A percentile compares a stretch with the other conserved stretches of the same genome.
Conservation (phyloP, 1,284 basidiomycete genomes). For the Boletus chippewaensis region DNA sequence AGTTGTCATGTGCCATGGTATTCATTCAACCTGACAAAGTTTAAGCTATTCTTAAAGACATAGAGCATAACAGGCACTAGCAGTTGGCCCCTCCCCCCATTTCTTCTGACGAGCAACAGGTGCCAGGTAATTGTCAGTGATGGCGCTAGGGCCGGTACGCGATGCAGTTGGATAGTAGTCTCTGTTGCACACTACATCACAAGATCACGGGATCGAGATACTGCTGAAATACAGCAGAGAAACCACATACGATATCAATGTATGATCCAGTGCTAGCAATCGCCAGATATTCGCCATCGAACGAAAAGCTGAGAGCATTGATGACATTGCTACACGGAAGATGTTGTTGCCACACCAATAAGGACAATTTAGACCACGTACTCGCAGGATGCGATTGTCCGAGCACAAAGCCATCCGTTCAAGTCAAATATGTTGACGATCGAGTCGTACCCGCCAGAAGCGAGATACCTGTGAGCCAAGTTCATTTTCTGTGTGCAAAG, state of each 20-base stretch:
- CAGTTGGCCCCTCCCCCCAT: no score
- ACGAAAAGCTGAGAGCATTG: constrained; percentile 71
- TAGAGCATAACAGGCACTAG: no score
- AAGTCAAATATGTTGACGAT: constrained; percentile 75
- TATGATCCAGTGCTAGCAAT: constrained; percentile 65
- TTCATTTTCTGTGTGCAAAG: neutral
- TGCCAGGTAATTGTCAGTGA: constrained; percentile 72
- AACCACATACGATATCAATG: constrained; percentile 59
- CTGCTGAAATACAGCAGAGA: neutral
- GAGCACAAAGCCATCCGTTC: constrained; percentile 68
- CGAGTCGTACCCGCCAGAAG: constrained; percentile 71
- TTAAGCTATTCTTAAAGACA: no score
- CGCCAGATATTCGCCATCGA: constrained; percentile 74
- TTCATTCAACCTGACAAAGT: no score
- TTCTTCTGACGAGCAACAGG: no score
- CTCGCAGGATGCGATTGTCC: constrained; percentile 74
- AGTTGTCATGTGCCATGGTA: no score
- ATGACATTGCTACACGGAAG: constrained; percentile 50
- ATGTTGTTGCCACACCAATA: neutral
- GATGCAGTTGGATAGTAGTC: constrained; percentile 61
- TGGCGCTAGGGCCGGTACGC: constrained; percentile 57
- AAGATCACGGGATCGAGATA: neutral
- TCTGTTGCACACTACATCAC: constrained; percentile 61
- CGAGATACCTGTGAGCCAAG: constrained; percentile 50
- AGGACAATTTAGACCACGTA: constrained; percentile 34